These are phyloP conservation scores for Colletotrichum caudatum DNA, from an alignment of 2,329 filamentous ascomycete genomes.

Conservation along the genomic window DNA sequence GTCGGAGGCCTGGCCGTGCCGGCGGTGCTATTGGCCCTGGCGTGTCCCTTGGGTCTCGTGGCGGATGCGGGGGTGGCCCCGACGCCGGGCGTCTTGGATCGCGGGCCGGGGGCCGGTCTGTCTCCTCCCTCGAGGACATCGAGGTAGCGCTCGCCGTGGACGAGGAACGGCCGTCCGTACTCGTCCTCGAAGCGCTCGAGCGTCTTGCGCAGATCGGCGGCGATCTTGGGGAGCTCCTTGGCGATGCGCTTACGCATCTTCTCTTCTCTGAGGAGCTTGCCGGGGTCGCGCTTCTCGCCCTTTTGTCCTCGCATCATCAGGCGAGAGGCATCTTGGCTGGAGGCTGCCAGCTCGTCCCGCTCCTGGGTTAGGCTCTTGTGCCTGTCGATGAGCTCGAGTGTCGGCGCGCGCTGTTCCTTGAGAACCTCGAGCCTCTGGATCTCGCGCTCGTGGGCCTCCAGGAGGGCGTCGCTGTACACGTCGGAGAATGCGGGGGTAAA, in stretches of 20 bases:
- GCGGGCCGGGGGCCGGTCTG: constrained; percentile 62
- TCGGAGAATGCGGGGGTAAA: constrained; percentile 98
- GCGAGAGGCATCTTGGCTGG: constrained; percentile 93
- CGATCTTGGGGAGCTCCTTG: constrained; percentile 94
- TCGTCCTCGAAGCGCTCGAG: constrained; percentile 93
- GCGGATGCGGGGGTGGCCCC: constrained; percentile 63
- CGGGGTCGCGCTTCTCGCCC: constrained; percentile 93
- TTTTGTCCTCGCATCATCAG: constrained; percentile 92
- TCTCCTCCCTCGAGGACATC: constrained; percentile 80
- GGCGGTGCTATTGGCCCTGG: constrained; percentile 53
- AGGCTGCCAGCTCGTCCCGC: constrained; percentile 86
- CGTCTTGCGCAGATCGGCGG: constrained; percentile 83
- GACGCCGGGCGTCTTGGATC: constrained; percentile 79
- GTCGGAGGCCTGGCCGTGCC: constrained; percentile 37
- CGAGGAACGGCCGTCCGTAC: constrained; percentile 91
- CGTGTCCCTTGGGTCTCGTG: constrained; percentile 53
- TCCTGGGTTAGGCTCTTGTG: constrained; percentile 87
- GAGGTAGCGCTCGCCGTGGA: constrained; percentile 91
- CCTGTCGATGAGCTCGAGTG: constrained; percentile 83
- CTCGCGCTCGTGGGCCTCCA: constrained; percentile 95
- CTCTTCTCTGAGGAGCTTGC: constrained; percentile 92
- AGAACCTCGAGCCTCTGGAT: constrained; percentile 84
- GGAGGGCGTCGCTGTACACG: constrained; percentile 93
- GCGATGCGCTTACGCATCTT: constrained; percentile 97
- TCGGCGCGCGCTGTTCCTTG: constrained; percentile 88